Evolutionary conservation across 2,329 filamentous ascomycete genomes (phyloP).

Genomic region (Biscogniauxia mediterranea): DNA sequence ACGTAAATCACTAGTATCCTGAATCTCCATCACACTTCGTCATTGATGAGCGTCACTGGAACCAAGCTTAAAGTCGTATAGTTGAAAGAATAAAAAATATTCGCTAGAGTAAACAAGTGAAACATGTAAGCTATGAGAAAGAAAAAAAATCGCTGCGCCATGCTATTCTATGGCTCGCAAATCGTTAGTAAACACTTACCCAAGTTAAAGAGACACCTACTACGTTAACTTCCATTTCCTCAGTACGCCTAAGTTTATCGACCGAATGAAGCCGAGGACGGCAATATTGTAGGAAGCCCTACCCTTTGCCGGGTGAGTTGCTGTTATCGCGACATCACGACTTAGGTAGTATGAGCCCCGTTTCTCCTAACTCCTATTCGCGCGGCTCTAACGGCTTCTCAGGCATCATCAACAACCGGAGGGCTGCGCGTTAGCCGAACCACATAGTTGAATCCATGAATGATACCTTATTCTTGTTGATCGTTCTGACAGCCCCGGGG

Average conservation of each 20-base stretch:
- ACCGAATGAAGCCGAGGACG: not conserved
- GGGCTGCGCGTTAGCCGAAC: not conserved
- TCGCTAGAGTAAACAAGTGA: not conserved
- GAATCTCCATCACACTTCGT: not conserved
- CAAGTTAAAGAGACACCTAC: not conserved
- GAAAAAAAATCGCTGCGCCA: not conserved
- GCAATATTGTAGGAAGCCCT: not conserved
- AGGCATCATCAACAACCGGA: not conserved
- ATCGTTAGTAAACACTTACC: not conserved
- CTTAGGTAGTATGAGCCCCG: not conserved
- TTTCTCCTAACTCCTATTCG: not conserved
- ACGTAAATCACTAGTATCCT: not conserved
- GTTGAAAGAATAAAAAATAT: not conserved
- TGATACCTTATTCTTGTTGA: not conserved
- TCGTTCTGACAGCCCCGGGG: not conserved
- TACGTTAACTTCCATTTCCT: not conserved
- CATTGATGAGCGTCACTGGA: not conserved
- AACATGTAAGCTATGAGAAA: not conserved
- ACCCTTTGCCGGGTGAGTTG: not conserved
- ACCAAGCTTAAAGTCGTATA: not conserved
- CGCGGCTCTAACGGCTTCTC: not conserved
- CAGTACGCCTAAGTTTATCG: not conserved
- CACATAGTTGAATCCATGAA: not conserved
- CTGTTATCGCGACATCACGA: not conserved
- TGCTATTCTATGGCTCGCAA: not conserved